A percentile compares a stretch with the other conserved stretches of the same genome.
These are phyloP conservation scores for Elsinoe fawcettii DNA, from an alignment of 2,329 filamentous ascomycete species.

Conservation along the genomic window DNA sequence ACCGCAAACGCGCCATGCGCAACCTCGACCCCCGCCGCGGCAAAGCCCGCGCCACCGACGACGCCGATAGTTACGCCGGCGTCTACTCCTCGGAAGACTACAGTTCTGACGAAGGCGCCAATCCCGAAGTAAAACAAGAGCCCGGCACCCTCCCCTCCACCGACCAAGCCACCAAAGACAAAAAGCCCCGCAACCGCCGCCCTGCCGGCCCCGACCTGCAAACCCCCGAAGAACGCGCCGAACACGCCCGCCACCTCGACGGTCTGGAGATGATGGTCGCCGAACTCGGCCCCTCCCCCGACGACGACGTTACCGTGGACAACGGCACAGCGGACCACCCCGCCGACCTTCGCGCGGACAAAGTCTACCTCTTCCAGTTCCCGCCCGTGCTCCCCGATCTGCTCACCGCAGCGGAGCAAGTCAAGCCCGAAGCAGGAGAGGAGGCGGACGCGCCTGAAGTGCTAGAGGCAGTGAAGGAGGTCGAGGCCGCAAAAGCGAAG, in stretches of 20 bases:
- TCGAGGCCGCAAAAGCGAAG: not conserved
- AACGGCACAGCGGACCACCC: slow-evolving; percentile 25
- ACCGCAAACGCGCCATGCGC: slow-evolving; percentile 15
- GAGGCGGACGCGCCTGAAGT: slow-evolving; percentile 11
- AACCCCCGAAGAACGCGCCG: slow-evolving; percentile 46
- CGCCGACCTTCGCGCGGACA: slow-evolving; percentile 41
- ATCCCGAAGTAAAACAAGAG: slow-evolving; percentile 45
- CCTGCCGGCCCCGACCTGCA: slow-evolving; percentile 36
- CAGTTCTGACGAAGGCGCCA: slow-evolving; percentile 31
- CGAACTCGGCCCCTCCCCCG: slow-evolving; percentile 40
- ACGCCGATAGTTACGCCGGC: slow-evolving; percentile 37
- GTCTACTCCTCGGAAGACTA: slow-evolving; percentile 27
- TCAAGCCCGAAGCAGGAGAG: slow-evolving; percentile 20
- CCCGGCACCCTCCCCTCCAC: slow-evolving; percentile 25
- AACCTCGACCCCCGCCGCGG: slow-evolving; percentile 25
- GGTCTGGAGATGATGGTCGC: slow-evolving; percentile 40
- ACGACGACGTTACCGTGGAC: slow-evolving; percentile 37
- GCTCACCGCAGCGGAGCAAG: slow-evolving; percentile 30
- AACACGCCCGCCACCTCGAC: slow-evolving; percentile 42
- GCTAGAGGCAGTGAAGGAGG: not conserved
- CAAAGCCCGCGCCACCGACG: slow-evolving; percentile 34
- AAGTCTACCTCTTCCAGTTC: slow-evolving; percentile 57
- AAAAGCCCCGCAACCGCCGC: slow-evolving; percentile 21
- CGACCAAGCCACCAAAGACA: slow-evolving; percentile 18
- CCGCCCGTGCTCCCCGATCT: slow-evolving; percentile 55